phyloP scores from a whole-genome alignment of 371 early-diverging fungal genomes.

The Mucor circinelloides region DNA sequence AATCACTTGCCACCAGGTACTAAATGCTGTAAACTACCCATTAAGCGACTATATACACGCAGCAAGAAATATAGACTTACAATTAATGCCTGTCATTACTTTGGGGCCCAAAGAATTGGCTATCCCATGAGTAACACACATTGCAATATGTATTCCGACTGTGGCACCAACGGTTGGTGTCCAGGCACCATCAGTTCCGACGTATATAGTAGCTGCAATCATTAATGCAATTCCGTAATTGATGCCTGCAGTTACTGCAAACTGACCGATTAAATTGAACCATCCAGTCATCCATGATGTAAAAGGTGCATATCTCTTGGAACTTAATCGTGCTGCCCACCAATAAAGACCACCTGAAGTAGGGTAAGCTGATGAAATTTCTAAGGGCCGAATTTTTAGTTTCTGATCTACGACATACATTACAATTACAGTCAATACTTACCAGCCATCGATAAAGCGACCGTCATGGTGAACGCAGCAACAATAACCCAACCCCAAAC shows the following conservation, averaged over 20 bases:
- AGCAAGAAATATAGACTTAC: slow-evolving; percentile 23
- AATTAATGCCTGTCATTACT: slow-evolving; percentile 54
- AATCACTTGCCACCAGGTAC: slow-evolving; percentile 48
- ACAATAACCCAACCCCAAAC: slow-evolving; percentile 63
- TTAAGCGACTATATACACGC: not conserved
- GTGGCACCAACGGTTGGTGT: slow-evolving; percentile 42
- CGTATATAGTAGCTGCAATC: slow-evolving; percentile 49
- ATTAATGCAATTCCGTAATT: slow-evolving; percentile 58
- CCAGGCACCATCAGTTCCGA: slow-evolving; percentile 46
- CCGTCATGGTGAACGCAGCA: slow-evolving; percentile 53
- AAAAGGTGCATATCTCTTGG: slow-evolving; percentile 33
- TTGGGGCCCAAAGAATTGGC: slow-evolving; percentile 55
- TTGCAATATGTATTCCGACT: slow-evolving; percentile 53
- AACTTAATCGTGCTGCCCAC: slow-evolving; percentile 55
- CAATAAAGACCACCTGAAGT: slow-evolving; percentile 73
- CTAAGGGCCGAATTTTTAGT: slow-evolving; percentile 18
- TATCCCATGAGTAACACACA: slow-evolving; percentile 55
- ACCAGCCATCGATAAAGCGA: slow-evolving; percentile 67
- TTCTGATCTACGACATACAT: not conserved
- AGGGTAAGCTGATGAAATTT: slow-evolving; percentile 70
- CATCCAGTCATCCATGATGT: slow-evolving; percentile 50
- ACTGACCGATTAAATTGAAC: slow-evolving; percentile 47
- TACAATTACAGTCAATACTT: not conserved
- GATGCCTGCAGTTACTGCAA: slow-evolving; percentile 55
- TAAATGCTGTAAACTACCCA: slow-evolving; percentile 18